Base-by-base conservation (phyloP, 2,329 filamentous ascomycete species). In the Thielaviopsis ethacetica region DNA sequence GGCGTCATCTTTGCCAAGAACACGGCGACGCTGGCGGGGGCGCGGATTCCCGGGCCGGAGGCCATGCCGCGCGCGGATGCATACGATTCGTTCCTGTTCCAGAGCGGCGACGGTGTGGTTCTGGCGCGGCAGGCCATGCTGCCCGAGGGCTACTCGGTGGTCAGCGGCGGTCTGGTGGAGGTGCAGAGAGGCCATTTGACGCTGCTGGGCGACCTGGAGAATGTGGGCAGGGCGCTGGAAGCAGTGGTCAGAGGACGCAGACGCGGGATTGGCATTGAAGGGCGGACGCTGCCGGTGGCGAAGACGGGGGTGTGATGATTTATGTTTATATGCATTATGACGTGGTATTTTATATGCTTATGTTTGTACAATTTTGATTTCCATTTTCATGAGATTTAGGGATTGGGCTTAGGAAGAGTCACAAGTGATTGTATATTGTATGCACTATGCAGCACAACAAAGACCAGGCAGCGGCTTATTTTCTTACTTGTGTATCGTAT, bases 141-240 rank as follows among this genome's bases (percentile, higher is more conserved):
- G 51, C 91, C 91, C 0, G 72, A 80, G 2, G 90, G 90, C 0
- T 96, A 95, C 68, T 76, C 79, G 54, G 75, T 86, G 41, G 88
- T 84, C 1, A 81, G 78, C 53, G 85, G 84, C 13, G 90, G 90
- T 0, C 74, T 88, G 19, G 81, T 95, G 13, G 84, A 82, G 64
- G 90, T 85, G 58, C 88, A 95, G 63, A 76, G 89, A 2, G 91
- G 91, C 0, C 91, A 97, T 72, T 85, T 96, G 41, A 90, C 87
- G 0, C 76, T 97, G 66, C 70, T 96, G 34, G 91, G 91, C 0
- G 91, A 96, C 72, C 68, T 95, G 63, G 83, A 87, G 62, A 88
- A 85, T 0, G 84, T 95, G 0, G 90, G 89, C 0, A 78, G 76
- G 65, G 90, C 86, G 63, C 69, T 96, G 38, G 74, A 76, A 64